These are phyloP conservation scores for Solanum clarkiae DNA, from an alignment of 257 asterid species.

Conservation along the genomic window DNA sequence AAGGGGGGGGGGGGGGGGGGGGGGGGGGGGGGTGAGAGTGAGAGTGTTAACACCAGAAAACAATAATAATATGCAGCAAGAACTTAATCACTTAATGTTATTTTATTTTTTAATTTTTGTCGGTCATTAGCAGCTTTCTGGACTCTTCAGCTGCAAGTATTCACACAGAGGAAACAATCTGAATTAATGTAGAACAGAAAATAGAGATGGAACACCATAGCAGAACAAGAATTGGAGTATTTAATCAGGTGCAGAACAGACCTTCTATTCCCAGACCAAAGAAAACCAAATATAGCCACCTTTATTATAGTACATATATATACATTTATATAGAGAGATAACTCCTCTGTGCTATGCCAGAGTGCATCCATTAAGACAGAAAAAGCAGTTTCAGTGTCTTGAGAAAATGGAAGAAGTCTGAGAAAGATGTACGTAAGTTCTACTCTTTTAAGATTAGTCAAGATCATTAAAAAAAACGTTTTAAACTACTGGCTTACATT, in stretches of 20 bases:
- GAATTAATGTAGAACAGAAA: not conserved
- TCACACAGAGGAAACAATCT: not conserved
- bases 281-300: not conserved
- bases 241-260: not conserved
- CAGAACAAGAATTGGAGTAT: not conserved
- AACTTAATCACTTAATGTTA: too few relatives aligned
- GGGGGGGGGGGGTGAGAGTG: too few relatives aligned
- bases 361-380: not conserved
- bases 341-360: not conserved
- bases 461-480: not conserved
- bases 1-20: not conserved
- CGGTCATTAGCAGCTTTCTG: not conserved
- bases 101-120: too few relatives aligned
- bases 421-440: not conserved
- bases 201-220: not conserved
- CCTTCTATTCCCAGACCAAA: not conserved
- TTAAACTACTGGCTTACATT: not conserved
- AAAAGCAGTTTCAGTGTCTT: not conserved
- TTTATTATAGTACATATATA: not conserved
- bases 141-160: not conserved
- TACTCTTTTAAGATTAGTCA: not conserved
- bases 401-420: not conserved
- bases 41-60: too few relatives aligned
- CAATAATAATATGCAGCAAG: too few relatives aligned
- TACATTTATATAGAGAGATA: not conserved